phyloP scores from a whole-genome alignment of 208 protist genomes.

The Crithidia mellificae region DNA sequence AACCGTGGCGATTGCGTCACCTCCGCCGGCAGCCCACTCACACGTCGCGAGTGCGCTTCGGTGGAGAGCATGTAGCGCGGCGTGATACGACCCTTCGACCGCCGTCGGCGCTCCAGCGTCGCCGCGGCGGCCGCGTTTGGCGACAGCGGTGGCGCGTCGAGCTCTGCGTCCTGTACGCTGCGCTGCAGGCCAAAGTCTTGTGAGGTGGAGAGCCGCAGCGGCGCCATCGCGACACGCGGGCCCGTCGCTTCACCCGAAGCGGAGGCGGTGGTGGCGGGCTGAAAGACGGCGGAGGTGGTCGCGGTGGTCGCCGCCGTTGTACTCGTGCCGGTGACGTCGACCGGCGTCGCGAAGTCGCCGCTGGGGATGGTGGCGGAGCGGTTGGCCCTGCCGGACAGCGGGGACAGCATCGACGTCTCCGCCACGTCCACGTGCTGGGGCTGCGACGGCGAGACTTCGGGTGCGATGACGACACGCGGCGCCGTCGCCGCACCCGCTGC shows the following conservation, averaged over 20 bases:
- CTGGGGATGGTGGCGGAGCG: neutral
- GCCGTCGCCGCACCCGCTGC: too few relatives aligned
- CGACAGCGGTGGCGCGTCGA: neutral
- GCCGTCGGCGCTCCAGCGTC: constrained; percentile 8
- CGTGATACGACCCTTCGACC: constrained; percentile 12
- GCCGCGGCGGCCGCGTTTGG: neutral
- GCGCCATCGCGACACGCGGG: constrained; percentile 1
- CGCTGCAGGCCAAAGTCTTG: neutral
- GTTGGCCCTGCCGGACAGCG: neutral
- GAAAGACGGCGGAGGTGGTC: neutral
- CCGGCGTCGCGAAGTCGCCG: neutral
- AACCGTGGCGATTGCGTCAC: constrained; percentile 3
- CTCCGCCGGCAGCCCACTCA: neutral
- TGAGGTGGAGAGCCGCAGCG: neutral
- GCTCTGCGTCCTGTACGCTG: neutral
- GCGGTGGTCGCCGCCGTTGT: neutral
- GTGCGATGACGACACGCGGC: too few relatives aligned
- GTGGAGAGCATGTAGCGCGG: constrained; percentile 54
- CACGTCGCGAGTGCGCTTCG: constrained; percentile 30
- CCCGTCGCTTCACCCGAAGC: neutral
- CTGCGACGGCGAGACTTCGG: too few relatives aligned
- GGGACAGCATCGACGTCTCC: neutral
- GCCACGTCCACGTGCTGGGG: neutral
- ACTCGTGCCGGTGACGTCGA: neutral
- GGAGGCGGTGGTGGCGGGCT: neutral